Evolutionary conservation across 495 filamentous ascomycete genomes (phyloP).

Genomic region (Aspergillus olivimuriae): DNA sequence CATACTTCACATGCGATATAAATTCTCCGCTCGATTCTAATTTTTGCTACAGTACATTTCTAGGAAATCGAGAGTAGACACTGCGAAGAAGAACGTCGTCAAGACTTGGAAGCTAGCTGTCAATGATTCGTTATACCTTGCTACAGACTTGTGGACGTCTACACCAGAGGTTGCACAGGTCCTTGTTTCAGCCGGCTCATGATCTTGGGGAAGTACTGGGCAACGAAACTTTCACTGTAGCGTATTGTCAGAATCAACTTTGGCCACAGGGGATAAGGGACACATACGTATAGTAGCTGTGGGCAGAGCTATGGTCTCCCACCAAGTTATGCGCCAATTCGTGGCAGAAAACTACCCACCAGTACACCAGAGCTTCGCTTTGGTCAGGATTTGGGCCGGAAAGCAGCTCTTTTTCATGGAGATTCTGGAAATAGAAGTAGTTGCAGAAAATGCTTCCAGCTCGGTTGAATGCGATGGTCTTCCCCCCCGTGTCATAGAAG

Average conservation of each 20-base stretch:
- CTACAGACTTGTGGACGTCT: no score
- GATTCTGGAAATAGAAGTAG: slow-evolving; percentile 72
- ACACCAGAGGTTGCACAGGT: no score
- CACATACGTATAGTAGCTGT: slow-evolving; percentile 66
- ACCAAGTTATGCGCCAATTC: slow-evolving; percentile 94
- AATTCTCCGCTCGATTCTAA: no score
- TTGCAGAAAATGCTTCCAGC: slow-evolving; percentile 90
- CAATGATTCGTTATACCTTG: no score
- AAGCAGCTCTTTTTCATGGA: slow-evolving; percentile 54
- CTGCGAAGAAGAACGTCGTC: no score
- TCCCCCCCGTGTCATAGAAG: slow-evolving; percentile 73
- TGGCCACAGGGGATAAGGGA: not conserved
- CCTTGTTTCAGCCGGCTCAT: slow-evolving; percentile 28
- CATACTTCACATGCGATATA: no score
- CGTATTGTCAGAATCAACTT: slow-evolving; percentile 8
- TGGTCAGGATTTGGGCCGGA: slow-evolving; percentile 34
- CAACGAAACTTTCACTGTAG: slow-evolving; percentile 40
- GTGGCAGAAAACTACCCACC: slow-evolving; percentile 89
- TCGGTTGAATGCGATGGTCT: slow-evolving; percentile 88
- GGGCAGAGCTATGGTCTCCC: slow-evolving; percentile 67
- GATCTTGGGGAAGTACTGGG: slow-evolving; percentile 48
- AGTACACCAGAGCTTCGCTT: slow-evolving; percentile 71
- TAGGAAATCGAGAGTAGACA: no score
- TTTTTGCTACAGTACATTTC: no score
- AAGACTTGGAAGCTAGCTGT: no score